Evolutionary conservation across 805 yeast genomes (phyloP).

Genomic region (Candida ascalaphidarum): DNA sequence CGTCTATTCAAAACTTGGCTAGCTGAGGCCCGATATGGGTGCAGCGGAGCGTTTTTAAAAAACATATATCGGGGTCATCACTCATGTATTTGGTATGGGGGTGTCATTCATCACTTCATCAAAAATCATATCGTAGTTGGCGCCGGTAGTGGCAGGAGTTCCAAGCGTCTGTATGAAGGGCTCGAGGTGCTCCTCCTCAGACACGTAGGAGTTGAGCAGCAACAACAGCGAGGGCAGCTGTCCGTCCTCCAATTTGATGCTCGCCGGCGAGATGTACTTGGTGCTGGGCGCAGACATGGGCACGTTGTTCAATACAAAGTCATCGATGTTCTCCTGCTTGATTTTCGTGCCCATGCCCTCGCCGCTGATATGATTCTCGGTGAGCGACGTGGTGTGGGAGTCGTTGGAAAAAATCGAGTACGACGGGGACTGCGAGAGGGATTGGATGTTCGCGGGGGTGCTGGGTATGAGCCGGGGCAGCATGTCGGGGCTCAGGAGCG

Average conservation of each 20-base stretch:
- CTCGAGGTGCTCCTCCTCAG: conserved; percentile 10
- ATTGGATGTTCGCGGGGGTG: conserved; percentile 1
- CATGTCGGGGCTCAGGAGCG: too few relatives aligned
- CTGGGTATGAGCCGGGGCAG: too few relatives aligned
- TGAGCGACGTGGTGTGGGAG: conserved; percentile 7
- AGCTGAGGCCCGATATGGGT: too few relatives aligned
- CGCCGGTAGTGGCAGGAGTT: conserved; percentile 1
- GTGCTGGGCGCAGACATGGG: conserved; percentile 14
- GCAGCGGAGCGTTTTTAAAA: too few relatives aligned
- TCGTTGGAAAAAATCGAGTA: conserved; percentile 18
- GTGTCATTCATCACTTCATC: conserved; percentile 20
- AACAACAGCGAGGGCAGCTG: conserved; percentile 17
- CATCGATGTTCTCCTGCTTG: conserved; percentile 33
- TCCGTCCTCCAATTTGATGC: conserved; percentile 6
- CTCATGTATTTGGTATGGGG: too few relatives aligned
- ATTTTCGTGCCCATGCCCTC: conserved; percentile 10
- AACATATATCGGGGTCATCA: too few relatives aligned
- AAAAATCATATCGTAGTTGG: conserved; percentile 15
- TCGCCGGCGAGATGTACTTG: conserved; percentile 8
- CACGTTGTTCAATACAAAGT: conserved; percentile 28
- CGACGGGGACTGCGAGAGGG: conserved; percentile 16
- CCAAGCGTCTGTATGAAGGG: too few relatives aligned
- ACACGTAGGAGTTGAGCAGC: conserved; percentile 20
- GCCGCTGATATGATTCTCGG: conserved; percentile 7
- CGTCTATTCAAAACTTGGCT: too few relatives aligned